These are phyloP conservation scores for Clitoria ternatea DNA, from an alignment of 306 rosid species.

Conservation along the genomic window DNA sequence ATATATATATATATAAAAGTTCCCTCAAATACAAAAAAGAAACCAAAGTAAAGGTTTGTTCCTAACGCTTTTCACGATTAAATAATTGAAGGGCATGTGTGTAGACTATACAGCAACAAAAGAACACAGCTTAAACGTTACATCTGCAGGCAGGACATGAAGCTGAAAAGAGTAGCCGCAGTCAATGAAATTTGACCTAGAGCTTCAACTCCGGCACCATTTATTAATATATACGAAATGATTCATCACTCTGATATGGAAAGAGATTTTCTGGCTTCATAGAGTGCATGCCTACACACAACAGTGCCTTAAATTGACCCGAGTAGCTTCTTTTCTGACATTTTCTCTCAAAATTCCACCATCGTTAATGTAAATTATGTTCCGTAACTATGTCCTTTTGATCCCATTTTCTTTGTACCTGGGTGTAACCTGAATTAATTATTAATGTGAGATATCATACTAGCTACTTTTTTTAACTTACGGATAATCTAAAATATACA, in stretches of 20 bases:
- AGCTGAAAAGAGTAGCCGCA: conserved; percentile 16
- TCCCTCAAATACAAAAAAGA: too few relatives aligned
- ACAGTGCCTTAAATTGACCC: conserved; percentile 27
- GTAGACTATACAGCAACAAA: too few relatives aligned
- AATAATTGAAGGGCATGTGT: too few relatives aligned
- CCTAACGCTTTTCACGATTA: too few relatives aligned
- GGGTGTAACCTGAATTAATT: too few relatives aligned
- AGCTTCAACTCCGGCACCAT: conserved; percentile 15
- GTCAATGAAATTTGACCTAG: conserved; percentile 21
- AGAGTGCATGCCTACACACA: conserved; percentile 8
- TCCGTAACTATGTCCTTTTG: not conserved
- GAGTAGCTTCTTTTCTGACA: conserved; percentile 1
- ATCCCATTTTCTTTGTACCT: not conserved
- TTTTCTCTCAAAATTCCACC: conserved; percentile 16
- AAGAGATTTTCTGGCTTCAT: conserved; percentile 17
- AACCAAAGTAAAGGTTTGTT: too few relatives aligned
- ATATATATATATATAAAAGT: too few relatives aligned
- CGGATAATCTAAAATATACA: too few relatives aligned
- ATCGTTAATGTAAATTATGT: not conserved
- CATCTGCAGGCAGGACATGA: conserved; percentile 6
- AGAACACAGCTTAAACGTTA: not conserved
- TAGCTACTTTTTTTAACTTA: too few relatives aligned
- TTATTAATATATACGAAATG: conserved; percentile 1
- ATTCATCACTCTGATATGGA: conserved; percentile 14
- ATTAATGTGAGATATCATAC: too few relatives aligned